Evolutionary conservation across 176 grass and related monocot species (phyloP).

Genomic region (Zea luxurians): DNA sequence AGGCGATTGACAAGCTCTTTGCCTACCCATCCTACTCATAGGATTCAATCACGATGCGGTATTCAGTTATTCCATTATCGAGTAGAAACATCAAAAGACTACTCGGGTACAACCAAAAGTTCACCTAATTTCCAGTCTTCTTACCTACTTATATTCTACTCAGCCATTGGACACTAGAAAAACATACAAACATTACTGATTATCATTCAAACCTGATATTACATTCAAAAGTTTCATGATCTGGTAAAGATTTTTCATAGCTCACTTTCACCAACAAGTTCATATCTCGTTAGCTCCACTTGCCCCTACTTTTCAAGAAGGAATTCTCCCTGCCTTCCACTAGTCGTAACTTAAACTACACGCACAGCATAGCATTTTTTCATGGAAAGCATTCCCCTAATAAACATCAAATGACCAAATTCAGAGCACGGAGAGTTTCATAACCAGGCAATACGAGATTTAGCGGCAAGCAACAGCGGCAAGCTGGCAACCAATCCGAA

Average conservation of each 20-base stretch:
- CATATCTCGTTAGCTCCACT: not conserved
- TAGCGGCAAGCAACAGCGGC: not conserved
- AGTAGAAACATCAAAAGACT: slow-evolving; percentile 25
- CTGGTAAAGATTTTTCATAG: not conserved
- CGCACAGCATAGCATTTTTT: not conserved
- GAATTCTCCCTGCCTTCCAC: not conserved
- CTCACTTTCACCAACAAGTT: not conserved
- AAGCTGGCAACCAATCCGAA: slow-evolving; percentile 13
- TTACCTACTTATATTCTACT: slow-evolving; percentile 10
- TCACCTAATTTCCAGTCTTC: not conserved
- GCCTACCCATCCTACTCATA: not conserved
- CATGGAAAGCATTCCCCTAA: not conserved
- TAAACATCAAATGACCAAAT: not conserved
- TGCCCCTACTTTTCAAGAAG: not conserved
- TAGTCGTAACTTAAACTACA: not conserved
- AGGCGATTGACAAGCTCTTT: not conserved
- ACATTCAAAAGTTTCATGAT: not conserved
- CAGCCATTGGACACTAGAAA: not conserved
- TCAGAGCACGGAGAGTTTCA: not conserved
- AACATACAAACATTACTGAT: not conserved
- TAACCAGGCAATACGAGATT: not conserved
- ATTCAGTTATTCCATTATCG: slow-evolving; percentile 14
- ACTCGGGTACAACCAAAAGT: not conserved
- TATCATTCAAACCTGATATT: not conserved
- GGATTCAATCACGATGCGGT: not conserved